A percentile compares a stretch with the other conserved stretches of the same genome.
These are phyloP conservation scores for Discostella stelligera DNA, from an alignment of 352 stramenopile species.

Conservation along the genomic window DNA sequence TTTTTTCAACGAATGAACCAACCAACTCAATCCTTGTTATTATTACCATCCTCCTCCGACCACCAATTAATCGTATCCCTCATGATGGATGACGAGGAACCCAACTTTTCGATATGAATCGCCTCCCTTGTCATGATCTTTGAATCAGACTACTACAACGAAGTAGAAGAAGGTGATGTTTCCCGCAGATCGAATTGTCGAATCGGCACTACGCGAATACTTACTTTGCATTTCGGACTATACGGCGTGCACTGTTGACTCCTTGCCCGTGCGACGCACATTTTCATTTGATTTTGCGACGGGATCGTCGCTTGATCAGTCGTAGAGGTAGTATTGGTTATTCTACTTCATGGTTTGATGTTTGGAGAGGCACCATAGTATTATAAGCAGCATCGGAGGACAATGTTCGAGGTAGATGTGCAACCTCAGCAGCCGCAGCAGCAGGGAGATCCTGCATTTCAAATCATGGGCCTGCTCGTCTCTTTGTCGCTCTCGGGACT, in stretches of 20 bases:
- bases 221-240: constrained; percentile 15
- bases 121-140: constrained; percentile 3
- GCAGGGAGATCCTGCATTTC: constrained; percentile 40
- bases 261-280: constrained; percentile 33
- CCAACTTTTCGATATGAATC: constrained; percentile 23
- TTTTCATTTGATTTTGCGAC: constrained; percentile 14
- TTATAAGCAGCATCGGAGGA: background rate
- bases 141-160: background rate
- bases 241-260: constrained; percentile 32
- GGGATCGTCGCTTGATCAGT: background rate
- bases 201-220: constrained; percentile 30
- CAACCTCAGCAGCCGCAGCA: too few species aligned
- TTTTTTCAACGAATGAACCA: too few species aligned
- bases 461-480: constrained; percentile 46
- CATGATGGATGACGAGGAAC: constrained; percentile 10
- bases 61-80: too few species aligned
- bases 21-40: too few species aligned
- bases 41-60: too few species aligned
- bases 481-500: too few species aligned
- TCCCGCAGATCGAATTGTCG: constrained; percentile 24
- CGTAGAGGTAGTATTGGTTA: constrained; percentile 15
- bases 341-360: constrained; percentile 29
- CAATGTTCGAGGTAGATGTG: background rate
- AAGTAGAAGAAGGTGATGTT: background rate
- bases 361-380: constrained; percentile 28